Percentiles rank a stretch among this genome's conserved stretches.
Evolutionary conservation across 208 protist genomes (phyloP).

Genomic region (Wallacemonas sp.): DNA sequence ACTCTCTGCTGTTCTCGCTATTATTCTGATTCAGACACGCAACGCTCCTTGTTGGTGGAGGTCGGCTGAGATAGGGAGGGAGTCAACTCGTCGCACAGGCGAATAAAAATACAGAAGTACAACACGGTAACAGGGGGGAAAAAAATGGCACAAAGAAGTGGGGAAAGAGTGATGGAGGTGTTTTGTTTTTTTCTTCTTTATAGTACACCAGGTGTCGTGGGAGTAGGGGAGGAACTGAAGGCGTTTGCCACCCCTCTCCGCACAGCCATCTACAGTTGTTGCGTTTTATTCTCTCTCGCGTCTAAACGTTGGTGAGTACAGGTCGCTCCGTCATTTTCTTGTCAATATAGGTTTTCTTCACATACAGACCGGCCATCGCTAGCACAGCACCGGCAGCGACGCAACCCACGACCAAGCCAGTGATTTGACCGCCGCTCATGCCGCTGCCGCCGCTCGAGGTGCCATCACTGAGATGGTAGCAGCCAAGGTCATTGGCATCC

Average conservation of each 20-base stretch:
- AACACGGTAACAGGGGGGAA: no score
- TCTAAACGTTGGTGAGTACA: slow-evolving; percentile 8
- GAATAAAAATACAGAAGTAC: no score
- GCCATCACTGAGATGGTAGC: slow-evolving; percentile 10
- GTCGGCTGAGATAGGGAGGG: no score
- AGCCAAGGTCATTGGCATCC: slow-evolving; percentile 29
- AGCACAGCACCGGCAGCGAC: not conserved
- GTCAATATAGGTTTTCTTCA: slow-evolving; percentile 6
- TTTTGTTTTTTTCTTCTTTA: not conserved
- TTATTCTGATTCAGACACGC: no score
- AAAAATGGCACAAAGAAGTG: not conserved
- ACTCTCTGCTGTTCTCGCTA: no score
- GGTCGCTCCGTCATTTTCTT: not conserved
- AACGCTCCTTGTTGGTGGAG: no score
- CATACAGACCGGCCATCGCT: not conserved
- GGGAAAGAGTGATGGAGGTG: not conserved
- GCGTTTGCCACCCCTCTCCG: no score
- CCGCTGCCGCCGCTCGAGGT: not conserved
- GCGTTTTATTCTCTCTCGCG: not conserved
- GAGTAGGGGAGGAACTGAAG: no score
- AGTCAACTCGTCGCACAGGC: no score
- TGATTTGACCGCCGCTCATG: not conserved
- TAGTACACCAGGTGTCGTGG: no score
- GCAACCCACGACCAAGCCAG: slow-evolving; percentile 6
- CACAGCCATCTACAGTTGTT: no score